phyloP scores from a whole-genome alignment of 768 basidiomycete genomes.

The Rhodosporidiobolus odoratus region DNA sequence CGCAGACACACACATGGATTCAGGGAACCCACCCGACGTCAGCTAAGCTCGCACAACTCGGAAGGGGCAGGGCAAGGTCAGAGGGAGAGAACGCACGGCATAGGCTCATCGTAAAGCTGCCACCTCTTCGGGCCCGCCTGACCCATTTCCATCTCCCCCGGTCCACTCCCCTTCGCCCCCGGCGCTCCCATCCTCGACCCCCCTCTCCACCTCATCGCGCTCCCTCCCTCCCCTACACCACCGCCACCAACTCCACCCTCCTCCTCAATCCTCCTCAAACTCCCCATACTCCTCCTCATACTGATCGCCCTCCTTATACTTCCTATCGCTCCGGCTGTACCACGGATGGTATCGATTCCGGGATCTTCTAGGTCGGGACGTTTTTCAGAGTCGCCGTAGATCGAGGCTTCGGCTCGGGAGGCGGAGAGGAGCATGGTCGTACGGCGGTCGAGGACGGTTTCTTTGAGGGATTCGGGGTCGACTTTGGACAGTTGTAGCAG shows the following conservation, averaged over 20 bases:
- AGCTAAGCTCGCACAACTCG: background rate
- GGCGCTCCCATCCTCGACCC: constrained; percentile 20
- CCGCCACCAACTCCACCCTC: constrained; percentile 26
- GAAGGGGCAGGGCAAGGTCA: background rate
- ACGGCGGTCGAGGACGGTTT: constrained; percentile 64
- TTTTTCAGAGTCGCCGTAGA: constrained; percentile 46
- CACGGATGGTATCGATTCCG: constrained; percentile 83
- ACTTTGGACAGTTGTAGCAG: constrained; percentile 94
- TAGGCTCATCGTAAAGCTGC: constrained; percentile 81
- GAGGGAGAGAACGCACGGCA: constrained; percentile 51
- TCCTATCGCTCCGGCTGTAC: constrained; percentile 84
- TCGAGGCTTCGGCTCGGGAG: constrained; percentile 59
- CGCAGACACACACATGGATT: background rate
- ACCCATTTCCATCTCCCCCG: constrained; percentile 29
- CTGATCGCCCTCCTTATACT: constrained; percentile 61
- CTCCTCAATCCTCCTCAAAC: constrained; percentile 36
- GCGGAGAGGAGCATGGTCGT: constrained; percentile 87
- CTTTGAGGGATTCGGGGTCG: constrained; percentile 65
- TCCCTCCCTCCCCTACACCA: constrained; percentile 42
- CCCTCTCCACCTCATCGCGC: constrained; percentile 22
- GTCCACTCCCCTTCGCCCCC: constrained; percentile 10
- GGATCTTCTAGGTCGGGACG: constrained; percentile 71
- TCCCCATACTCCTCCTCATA: constrained; percentile 28
- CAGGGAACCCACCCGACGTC: background rate
- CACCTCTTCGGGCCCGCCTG: constrained; percentile 61